phyloP scores from a whole-genome alignment of 257 asterid species.

The Galeopsis tetrahit region DNA sequence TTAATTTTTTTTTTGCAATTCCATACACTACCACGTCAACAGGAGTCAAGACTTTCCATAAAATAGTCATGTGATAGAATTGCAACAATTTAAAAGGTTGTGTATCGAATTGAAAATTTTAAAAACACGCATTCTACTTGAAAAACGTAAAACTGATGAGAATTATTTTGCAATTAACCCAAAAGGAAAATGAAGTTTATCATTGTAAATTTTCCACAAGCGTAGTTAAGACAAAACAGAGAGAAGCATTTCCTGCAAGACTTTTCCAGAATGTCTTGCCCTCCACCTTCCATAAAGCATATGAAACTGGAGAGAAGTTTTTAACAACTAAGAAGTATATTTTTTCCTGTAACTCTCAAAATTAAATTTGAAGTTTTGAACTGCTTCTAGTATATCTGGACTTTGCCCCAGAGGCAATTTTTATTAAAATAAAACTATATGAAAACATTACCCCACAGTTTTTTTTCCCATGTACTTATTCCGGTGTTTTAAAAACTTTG shows the following conservation, averaged over 20 bases:
- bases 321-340: constrained; percentile 10
- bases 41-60: no score
- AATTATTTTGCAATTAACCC: no score
- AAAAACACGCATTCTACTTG: no score
- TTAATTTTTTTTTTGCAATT: no score
- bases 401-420: not conserved
- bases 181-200: constrained; percentile 9
- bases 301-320: constrained; percentile 10
- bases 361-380: not conserved
- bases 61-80: no score
- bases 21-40: no score
- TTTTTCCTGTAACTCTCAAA: constrained; percentile 6
- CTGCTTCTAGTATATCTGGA: not conserved
- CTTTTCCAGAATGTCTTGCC: not conserved
- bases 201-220: constrained; percentile 3
- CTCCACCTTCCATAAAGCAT: not conserved
- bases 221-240: constrained; percentile 19
- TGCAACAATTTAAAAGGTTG: no score
- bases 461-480: not conserved
- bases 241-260: constrained; percentile 15
- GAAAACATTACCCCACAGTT: not conserved
- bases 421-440: not conserved
- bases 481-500: not conserved
- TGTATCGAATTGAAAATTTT: no score
- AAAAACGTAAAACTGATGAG: no score